A percentile compares a stretch with the other conserved stretches of the same genome.
Conservation (phyloP, 306 rosid species). For the Carpinus fangiana region DNA sequence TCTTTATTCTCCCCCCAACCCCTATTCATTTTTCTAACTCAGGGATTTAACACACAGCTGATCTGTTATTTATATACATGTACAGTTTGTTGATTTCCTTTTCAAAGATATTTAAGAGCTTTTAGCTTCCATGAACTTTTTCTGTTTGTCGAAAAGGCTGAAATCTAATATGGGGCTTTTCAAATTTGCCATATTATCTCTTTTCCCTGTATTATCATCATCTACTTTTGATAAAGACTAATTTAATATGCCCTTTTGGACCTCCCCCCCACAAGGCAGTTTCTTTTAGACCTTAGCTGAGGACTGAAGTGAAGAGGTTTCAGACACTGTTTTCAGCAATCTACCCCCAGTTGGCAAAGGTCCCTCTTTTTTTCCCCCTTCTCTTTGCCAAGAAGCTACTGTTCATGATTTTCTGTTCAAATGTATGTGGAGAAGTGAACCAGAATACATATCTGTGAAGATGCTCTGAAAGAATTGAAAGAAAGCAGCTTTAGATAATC, state of each 20-base stretch:
- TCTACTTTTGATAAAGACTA: conserved; percentile 50
- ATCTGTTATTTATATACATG: conserved; percentile 19
- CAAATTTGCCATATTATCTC: conserved; percentile 26
- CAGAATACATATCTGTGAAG: conserved; percentile 43
- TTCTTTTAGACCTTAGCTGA: conserved; percentile 27
- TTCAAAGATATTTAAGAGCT: conserved; percentile 18
- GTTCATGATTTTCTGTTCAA: conserved; percentile 28
- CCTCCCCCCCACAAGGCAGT: conserved; percentile 25
- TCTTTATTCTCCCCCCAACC: background rate
- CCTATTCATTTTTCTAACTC: conserved; percentile 18
- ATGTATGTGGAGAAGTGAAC: conserved; percentile 10
- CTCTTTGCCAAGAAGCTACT: conserved; percentile 27
- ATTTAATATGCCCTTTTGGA: conserved; percentile 31
- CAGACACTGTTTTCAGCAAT: conserved; percentile 50
- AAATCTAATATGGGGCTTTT: conserved; percentile 31
- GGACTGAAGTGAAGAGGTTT: conserved; percentile 37
- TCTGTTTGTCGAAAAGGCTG: conserved; percentile 36
- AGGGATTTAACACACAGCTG: conserved; percentile 15
- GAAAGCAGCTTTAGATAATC: conserved; percentile 67
- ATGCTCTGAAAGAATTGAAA: conserved; percentile 68
- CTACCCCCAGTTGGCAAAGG: conserved; percentile 39
- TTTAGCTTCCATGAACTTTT: conserved; percentile 41
- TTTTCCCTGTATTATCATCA: conserved; percentile 33
- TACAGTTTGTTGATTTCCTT: background rate
- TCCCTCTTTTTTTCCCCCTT: conserved; percentile 1